Evolutionary conservation across 768 basidiomycete genomes (phyloP), one percentile per base, ranked within the genome.

Genomic region (Kwoniella botswanensis): DNA sequence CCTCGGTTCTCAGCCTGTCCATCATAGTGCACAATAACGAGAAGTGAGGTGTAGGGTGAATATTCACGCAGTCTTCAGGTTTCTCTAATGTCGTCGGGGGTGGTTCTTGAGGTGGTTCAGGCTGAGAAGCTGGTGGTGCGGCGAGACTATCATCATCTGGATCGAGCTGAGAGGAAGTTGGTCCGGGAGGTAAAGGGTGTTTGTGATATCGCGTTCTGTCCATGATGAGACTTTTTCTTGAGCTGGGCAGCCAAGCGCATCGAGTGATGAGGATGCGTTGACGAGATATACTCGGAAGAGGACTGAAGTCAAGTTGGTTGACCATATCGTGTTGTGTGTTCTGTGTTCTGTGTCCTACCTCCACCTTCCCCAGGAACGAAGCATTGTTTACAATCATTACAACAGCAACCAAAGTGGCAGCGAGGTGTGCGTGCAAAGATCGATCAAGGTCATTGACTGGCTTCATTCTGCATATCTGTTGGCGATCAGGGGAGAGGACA

Each of bases 1-100:
- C 92, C 80, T 93, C 92, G 54, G 82, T 86, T 69, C 90, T 88
- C 6, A 96, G 84, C 75, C 88, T 90, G 72, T 91, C 89, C 85
- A 94, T 94, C 52, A 97, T 86, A 6, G 87, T 87, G 44, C 82
- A 83, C 13, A 85, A 52, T 0, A 79, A 29, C 13, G 67, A 60
- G 57, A 81, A 81, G 17, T 78, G 43, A 1, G 80, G 80, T 4
- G 80, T 81, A 3, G 78, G 67, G 35, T 73, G 22, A 53, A 61
- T 65, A 65, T 81, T 81, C 67, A 78, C 69, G 58, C 80, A 81
- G 7, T 79, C 80, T 35, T 52, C 44, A 5, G 80, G 80, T 21
- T 76, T 67, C 26, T 79, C 80, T 17, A 81, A 69, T 2, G 67
- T 75, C 1, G 67, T 41, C 2, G 71, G 63, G 4, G 70, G 59